phyloP scores from a whole-genome alignment of 306 rosid genomes.

The Medicago arabica region DNA sequence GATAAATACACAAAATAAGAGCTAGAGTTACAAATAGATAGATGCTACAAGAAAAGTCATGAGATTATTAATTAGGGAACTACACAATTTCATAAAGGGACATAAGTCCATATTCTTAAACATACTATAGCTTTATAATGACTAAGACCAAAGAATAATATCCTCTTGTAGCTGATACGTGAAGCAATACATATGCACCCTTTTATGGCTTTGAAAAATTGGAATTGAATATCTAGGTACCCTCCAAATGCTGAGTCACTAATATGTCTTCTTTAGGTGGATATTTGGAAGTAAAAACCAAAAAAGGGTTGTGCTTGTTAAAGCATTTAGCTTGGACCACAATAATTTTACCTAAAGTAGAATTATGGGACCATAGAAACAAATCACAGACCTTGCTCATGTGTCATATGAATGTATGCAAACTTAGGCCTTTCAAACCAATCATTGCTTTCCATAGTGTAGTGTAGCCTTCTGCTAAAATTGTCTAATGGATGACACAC shows the following conservation, averaged over 20 bases:
- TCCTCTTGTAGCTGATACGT: constrained; percentile 28
- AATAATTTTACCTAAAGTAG: constrained; percentile 24
- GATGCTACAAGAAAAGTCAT: no score
- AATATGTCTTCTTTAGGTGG: constrained; percentile 7
- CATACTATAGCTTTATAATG: constrained; percentile 18
- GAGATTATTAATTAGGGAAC: no score
- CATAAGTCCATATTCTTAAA: not conserved
- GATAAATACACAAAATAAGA: no score
- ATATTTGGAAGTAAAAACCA: constrained; percentile 32
- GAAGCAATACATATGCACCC: constrained; percentile 34
- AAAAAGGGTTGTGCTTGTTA: constrained; percentile 7
- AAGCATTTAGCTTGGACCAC: constrained; percentile 34
- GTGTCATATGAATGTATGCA: constrained; percentile 24
- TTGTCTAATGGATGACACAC: constrained; percentile 27
- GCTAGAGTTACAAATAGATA: no score
- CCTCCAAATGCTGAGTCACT: constrained; percentile 29
- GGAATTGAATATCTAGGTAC: constrained; percentile 6
- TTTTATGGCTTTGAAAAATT: constrained; percentile 26
- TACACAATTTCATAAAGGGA: no score
- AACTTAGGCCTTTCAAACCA: constrained; percentile 31
- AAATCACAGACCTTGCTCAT: constrained; percentile 6
- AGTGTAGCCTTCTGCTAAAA: constrained; percentile 26
- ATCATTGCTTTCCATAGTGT: constrained; percentile 43
- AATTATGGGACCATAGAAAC: constrained; percentile 39
- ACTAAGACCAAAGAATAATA: constrained; percentile 11